Evolutionary conservation across 176 grass and related monocot species (phyloP).

Genomic region (Cocos nucifera): DNA sequence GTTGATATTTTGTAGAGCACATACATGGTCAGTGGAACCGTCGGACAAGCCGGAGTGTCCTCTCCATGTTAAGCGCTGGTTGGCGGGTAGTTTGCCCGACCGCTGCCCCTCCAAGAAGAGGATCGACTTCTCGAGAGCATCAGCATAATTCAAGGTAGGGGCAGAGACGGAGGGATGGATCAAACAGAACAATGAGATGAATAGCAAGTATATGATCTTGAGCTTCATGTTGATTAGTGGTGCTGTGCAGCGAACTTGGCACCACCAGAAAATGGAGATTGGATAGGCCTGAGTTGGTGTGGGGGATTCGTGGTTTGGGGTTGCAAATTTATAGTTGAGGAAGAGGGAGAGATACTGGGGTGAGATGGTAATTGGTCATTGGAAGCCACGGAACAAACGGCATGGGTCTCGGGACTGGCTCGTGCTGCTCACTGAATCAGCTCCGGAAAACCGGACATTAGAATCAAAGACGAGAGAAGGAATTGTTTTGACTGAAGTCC

Average conservation of each 20-base stretch:
- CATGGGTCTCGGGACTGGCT: slow-evolving; percentile 5
- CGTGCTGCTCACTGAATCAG: slow-evolving; percentile 5
- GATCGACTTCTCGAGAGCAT: slow-evolving; percentile 83
- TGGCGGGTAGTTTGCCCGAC: slow-evolving; percentile 50
- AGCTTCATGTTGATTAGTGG: neutral
- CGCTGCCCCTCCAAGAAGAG: slow-evolving; percentile 94
- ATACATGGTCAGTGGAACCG: slow-evolving; percentile 46
- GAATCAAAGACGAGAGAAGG: neutral
- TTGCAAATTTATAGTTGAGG: slow-evolving; percentile 18
- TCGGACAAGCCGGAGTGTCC: slow-evolving; percentile 46
- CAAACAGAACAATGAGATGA: neutral
- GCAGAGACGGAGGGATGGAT: neutral
- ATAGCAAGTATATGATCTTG: neutral
- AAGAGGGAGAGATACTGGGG: slow-evolving; percentile 7
- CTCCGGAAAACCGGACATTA: slow-evolving; percentile 13
- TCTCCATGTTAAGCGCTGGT: slow-evolving; percentile 32
- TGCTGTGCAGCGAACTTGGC: too few species aligned
- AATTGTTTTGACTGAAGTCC: neutral
- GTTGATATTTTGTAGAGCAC: neutral
- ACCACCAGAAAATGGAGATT: neutral
- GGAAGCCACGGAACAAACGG: slow-evolving; percentile 35
- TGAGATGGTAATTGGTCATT: slow-evolving; percentile 42
- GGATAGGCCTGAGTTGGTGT: neutral
- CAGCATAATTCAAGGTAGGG: slow-evolving; percentile 62
- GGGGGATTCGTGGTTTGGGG: neutral